phyloP scores from a whole-genome alignment of 257 asterid genomes.

The Salvia hispanica region DNA sequence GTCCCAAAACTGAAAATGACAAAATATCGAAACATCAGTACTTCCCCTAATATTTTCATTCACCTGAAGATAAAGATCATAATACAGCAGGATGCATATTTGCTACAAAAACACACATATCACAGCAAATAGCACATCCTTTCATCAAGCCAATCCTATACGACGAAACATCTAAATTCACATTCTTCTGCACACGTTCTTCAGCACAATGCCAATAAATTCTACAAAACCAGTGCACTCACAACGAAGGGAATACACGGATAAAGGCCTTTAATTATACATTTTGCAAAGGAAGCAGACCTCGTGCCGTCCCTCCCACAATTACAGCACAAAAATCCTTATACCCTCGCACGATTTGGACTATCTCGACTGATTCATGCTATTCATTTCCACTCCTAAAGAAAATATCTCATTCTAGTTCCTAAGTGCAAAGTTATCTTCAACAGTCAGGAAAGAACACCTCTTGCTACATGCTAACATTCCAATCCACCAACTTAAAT shows the following conservation, averaged over 20 bases:
- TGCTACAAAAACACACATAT: not conserved
- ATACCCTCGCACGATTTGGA: too few species aligned
- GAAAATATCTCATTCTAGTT: not conserved
- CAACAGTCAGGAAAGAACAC: not conserved
- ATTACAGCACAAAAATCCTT: not conserved
- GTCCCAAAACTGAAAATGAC: constrained; percentile 18
- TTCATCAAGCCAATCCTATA: not conserved
- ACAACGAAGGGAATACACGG: not conserved
- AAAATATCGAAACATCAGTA: constrained; percentile 21
- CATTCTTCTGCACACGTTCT: not conserved
- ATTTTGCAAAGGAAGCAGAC: not conserved
- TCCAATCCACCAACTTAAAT: constrained; percentile 18
- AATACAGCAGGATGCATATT: not conserved
- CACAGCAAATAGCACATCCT: not conserved
- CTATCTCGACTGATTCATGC: not conserved
- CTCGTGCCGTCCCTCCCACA: not conserved
- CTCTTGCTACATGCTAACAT: not conserved
- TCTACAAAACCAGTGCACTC: not conserved
- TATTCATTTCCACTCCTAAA: not conserved
- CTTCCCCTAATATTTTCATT: not conserved
- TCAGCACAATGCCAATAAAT: not conserved
- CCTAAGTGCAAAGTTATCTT: not conserved
- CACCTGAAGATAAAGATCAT: not conserved
- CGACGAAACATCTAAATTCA: not conserved
- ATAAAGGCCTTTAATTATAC: not conserved